Base-by-base conservation (phyloP, 805 yeast genomes). In the Jamesozyma spencerorum region DNA sequence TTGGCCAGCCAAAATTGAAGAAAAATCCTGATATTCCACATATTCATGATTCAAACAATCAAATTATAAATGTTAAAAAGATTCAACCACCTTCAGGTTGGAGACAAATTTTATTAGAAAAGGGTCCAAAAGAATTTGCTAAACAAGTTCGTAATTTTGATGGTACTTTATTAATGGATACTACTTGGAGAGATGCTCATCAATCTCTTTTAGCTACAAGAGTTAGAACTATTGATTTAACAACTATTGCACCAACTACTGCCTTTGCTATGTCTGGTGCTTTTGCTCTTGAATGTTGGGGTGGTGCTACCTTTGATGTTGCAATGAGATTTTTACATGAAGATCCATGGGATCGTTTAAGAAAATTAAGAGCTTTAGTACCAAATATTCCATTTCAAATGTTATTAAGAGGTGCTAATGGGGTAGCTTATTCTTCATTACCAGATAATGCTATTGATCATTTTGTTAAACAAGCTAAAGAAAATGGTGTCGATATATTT, bases 181-280 rank as follows among this genome's bases (percentile, higher is more conserved):
- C 99, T 41, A 92, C 99, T 8, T 92, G 99, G 99, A 86, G 99
- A 79, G 99, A 92, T 66, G 98, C 98, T 29, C 98, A 92, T 68
- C 99, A 92, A 72, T 88, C 97, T 18, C 69, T 92, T 53, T 73
- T 92, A 58, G 99, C 99, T 8, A 92, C 99, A 32, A 83, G 98
- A 68, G 94, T 92, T 30, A 80, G 99, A 68, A 92, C 98, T 18
- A 75, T 84, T 52, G 99, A 92, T 65, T 70, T 92, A 57, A 69
- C 81, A 39, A 83, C 87, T 53, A 85, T 92, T 69, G 99, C 98
- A 18, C 88, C 87, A 45, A 77, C 94, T 42, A 92, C 99, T 26
- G 85, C 96, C 3, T 81, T 83, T 58, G 97, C 95, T 17, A 68
- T 87, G 53, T 66, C 81, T 49, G 88, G 90, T 48, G 94, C 95